Conservation (phyloP, 192 early-diverging fungal species). For the Umbelopsis ramanniana region DNA sequence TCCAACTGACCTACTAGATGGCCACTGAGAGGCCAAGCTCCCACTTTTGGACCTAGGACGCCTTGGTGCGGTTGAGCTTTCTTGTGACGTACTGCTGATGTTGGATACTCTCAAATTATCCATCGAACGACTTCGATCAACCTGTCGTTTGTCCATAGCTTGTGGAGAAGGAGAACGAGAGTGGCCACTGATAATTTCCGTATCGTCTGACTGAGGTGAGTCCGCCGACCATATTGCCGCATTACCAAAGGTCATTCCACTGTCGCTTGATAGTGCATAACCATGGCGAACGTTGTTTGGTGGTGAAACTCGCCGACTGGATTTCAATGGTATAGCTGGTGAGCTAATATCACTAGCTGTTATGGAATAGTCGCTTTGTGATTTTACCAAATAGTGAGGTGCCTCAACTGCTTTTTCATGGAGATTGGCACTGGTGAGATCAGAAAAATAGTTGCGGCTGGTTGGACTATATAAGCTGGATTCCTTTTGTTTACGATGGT, state of each 20-base stretch:
- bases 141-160: not conserved
- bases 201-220: conserved; percentile 1
- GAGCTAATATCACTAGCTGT: conserved; percentile 8
- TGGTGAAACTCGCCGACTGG: conserved; percentile 11
- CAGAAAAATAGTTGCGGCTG: conserved; percentile 3
- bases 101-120: conserved; percentile 13
- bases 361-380: conserved; percentile 1
- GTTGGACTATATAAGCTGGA: not conserved
- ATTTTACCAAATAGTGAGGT: conserved; percentile 2
- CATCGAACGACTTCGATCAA: conserved; percentile 9
- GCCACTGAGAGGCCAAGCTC: conserved; percentile 16
- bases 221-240: conserved; percentile 5
- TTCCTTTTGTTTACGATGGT: conserved; percentile 6
- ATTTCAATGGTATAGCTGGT: conserved; percentile 18
- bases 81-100: not conserved
- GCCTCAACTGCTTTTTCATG: not conserved
- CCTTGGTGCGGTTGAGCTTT: not conserved
- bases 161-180: conserved; percentile 11
- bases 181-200: not conserved
- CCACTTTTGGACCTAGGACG: conserved; percentile 18
- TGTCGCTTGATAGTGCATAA: conserved; percentile 1
- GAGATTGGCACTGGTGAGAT: not conserved
- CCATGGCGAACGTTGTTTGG: conserved; percentile 1
- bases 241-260: conserved; percentile 22
- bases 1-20: conserved; percentile 14